Evolutionary conservation across 2,329 filamentous ascomycete species (phyloP).

Genomic region (Fusarium drepaniforme): DNA sequence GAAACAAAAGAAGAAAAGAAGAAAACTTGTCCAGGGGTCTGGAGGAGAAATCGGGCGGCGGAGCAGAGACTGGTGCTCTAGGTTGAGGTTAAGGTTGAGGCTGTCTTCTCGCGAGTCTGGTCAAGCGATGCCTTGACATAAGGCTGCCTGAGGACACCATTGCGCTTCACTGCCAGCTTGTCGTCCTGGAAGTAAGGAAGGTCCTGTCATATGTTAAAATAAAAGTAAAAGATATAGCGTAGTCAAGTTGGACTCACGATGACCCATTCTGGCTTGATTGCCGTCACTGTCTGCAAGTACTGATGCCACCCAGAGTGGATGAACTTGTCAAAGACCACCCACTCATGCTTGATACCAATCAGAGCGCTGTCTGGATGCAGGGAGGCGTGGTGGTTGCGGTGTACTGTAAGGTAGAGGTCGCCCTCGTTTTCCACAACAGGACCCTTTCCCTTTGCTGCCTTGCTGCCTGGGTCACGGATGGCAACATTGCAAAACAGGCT

Average conservation of each 20-base stretch:
- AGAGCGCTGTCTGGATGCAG: background rate
- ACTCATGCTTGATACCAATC: background rate
- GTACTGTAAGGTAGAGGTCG: background rate
- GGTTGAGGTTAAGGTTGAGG: background rate
- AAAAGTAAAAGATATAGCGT: background rate
- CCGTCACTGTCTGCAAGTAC: background rate
- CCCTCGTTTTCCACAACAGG: background rate
- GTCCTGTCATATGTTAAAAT: background rate
- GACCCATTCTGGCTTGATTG: background rate
- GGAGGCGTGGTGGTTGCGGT: background rate
- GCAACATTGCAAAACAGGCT: background rate
- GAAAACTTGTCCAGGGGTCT: no score
- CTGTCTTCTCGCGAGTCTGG: background rate
- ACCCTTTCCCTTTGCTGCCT: background rate
- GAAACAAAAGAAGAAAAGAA: background rate
- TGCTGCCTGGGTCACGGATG: background rate
- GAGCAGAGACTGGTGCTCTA: background rate
- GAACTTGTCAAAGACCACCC: background rate
- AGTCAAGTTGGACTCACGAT: background rate
- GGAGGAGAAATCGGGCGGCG: no score
- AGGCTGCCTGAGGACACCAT: background rate
- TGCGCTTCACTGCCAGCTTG: background rate
- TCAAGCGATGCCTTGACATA: background rate
- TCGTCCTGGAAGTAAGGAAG: background rate
- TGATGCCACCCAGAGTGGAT: background rate